phyloP scores from a whole-genome alignment of 306 rosid species.

The Canavalia gladiata region DNA sequence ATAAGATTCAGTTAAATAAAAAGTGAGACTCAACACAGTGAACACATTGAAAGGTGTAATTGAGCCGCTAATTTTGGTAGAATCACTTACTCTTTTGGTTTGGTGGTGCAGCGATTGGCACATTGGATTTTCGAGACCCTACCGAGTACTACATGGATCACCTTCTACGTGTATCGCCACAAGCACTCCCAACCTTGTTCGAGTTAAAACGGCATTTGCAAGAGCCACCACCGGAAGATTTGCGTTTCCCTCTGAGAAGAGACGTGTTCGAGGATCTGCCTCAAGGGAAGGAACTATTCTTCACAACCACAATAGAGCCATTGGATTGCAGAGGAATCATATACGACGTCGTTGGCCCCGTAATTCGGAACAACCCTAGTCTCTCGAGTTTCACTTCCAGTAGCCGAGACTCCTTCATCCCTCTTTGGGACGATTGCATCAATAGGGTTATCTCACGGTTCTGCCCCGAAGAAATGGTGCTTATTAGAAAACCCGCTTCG shows the following conservation, averaged over 20 bases:
- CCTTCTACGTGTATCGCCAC: constrained; percentile 66
- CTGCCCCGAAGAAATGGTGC: constrained; percentile 60
- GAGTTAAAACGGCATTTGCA: constrained; percentile 76
- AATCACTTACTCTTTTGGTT: no score
- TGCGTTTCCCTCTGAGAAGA: constrained; percentile 76
- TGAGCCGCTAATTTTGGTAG: no score
- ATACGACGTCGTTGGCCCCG: constrained; percentile 71
- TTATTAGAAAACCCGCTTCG: constrained; percentile 60
- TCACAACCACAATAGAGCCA: constrained; percentile 62
- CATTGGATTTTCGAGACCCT: constrained; percentile 83
- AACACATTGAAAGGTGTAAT: no score
- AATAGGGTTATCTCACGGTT: constrained; percentile 69
- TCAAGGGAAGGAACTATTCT: constrained; percentile 77
- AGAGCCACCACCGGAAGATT: constrained; percentile 83
- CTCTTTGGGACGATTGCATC: constrained; percentile 93
- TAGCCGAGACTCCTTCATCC: constrained; percentile 73
- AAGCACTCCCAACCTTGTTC: constrained; percentile 67
- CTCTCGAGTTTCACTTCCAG: constrained; percentile 47
- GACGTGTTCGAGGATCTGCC: constrained; percentile 83
- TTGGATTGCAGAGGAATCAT: constrained; percentile 72
- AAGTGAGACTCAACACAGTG: not conserved
- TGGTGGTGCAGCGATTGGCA: constrained; percentile 59
- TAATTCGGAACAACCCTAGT: constrained; percentile 64
- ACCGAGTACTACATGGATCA: constrained; percentile 77
- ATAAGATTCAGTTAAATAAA: no score